phyloP scores from a whole-genome alignment of 495 filamentous ascomycete species.

The Sabuloglossum arenarium region DNA sequence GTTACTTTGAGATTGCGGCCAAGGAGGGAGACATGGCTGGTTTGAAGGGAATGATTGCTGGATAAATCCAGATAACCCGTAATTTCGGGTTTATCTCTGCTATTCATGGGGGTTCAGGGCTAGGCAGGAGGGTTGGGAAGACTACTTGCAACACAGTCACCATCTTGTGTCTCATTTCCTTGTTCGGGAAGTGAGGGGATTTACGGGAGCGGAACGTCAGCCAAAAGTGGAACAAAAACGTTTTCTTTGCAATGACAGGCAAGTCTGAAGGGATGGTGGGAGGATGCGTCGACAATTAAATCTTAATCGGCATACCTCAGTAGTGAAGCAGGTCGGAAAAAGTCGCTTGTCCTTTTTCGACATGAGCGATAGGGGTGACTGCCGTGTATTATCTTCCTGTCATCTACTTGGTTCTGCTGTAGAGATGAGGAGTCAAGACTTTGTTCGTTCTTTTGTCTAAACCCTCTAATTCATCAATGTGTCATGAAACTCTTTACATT shows the following conservation, averaged over 20 bases:
- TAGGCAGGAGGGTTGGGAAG: not conserved
- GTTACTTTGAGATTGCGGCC: constrained; percentile 97
- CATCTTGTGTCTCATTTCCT: not conserved
- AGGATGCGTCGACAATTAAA: no score
- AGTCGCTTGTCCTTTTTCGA: not conserved
- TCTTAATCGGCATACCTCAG: no score
- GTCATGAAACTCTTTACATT: no score
- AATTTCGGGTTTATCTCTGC: not conserved
- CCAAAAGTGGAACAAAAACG: not conserved
- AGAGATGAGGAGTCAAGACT: not conserved
- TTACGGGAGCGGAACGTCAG: not conserved
- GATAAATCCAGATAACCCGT: constrained; percentile 5
- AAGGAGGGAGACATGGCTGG: constrained; percentile 91
- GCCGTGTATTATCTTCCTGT: not conserved
- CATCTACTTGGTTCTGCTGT: not conserved
- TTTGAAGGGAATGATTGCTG: constrained; percentile 67
- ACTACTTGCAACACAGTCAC: no score
- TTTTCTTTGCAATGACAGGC: not conserved
- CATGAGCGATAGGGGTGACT: not conserved
- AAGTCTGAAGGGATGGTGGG: not conserved
- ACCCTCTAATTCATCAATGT: no score
- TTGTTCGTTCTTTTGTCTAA: not conserved
- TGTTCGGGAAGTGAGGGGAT: not conserved
- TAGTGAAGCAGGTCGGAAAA: no score
- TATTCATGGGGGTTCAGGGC: not conserved